Percentiles rank a stretch among this genome's conserved stretches.
These are phyloP conservation scores for Alternaria postmessia DNA, from an alignment of 2,329 filamentous ascomycete genomes.

Conservation along the genomic window DNA sequence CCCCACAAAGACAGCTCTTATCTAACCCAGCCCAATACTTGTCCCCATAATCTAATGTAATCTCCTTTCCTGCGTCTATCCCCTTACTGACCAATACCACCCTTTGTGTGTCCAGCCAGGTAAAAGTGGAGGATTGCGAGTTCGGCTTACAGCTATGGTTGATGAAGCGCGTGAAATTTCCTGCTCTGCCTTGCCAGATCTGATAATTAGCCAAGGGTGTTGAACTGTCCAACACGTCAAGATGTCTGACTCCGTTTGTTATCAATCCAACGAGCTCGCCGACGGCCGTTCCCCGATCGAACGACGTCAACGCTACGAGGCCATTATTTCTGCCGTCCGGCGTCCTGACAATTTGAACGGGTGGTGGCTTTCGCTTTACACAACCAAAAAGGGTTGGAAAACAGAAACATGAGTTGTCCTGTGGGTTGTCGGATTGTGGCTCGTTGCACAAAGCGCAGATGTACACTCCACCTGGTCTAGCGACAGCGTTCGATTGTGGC, in stretches of 20 bases:
- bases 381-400: conserved; percentile 63
- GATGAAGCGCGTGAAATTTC: conserved; percentile 67
- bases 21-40: conserved; percentile 65
- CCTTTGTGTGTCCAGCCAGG: conserved; percentile 64
- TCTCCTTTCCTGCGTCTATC: conserved; percentile 61
- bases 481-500: conserved; percentile 39
- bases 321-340: conserved; percentile 64
- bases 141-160: conserved; percentile 68
- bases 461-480: conserved; percentile 39
- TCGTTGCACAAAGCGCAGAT: conserved; percentile 58
- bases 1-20: conserved; percentile 64
- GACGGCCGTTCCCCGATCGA: conserved; percentile 62
- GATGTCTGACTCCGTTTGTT: conserved; percentile 60
- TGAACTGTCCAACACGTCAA: conserved; percentile 63
- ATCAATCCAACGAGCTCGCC: conserved; percentile 66
- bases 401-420: conserved; percentile 61
- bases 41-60: conserved; percentile 67
- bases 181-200: conserved; percentile 65
- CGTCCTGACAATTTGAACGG: conserved; percentile 64
- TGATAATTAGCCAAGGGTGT: conserved; percentile 64
- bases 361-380: conserved; percentile 49
- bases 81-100: conserved; percentile 65
- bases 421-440: conserved; percentile 60
- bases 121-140: conserved; percentile 64
- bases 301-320: conserved; percentile 55